Base-by-base conservation (phyloP, 305 asterid genomes). In the Salvia sclarea region DNA sequence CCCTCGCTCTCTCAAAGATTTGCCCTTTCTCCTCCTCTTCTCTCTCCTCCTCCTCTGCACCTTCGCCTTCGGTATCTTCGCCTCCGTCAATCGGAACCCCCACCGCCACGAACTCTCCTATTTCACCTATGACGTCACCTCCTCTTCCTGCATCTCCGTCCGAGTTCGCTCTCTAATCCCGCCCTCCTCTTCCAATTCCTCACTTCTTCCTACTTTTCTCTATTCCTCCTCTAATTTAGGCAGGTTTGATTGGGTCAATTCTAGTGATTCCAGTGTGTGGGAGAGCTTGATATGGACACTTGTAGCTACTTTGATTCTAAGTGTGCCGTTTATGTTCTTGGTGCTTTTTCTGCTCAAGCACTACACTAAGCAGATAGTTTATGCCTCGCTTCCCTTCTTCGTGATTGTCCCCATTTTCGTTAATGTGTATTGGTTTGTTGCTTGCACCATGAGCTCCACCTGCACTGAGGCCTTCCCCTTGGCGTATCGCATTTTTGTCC, bases 391-490 rank as follows among this genome's bases (percentile, higher is more conserved):
- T 68, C 98, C 98, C 16, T 79, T 90, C 70, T 90, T 90, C 49
- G 81, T 93, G 18, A 75, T 90, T 18, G 87, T 93, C 48, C 98
- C 98, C 1, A 79, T 93, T 53, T 77, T 79, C 68, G 56, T 90
- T 28, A 83, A 88, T 64, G 81, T 93, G 5, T 93, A 82, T 20
- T 93, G 97, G 98, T 93, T 93, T 80, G 96, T 88, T 68, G 97
- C 91, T 44, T 93, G 98, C 83, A 83, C 88, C 8, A 33, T 90
- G 54, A 90, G 82, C 81, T 76, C 96, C 58, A 71, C 66, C 11
- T 93, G 98, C 70, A 93, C 87, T 40, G 85, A 81, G 20, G 84
- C 90, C 48, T 85, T 90, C 20, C 98, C 96, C 2, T 64, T 93
- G 52, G 86, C 78, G 1, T 93, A 90, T 75, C 81, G 97, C 30